Percentiles rank a stretch among this genome's conserved stretches.
phyloP scores from a whole-genome alignment of 768 basidiomycete genomes.

The Russula brevipes region DNA sequence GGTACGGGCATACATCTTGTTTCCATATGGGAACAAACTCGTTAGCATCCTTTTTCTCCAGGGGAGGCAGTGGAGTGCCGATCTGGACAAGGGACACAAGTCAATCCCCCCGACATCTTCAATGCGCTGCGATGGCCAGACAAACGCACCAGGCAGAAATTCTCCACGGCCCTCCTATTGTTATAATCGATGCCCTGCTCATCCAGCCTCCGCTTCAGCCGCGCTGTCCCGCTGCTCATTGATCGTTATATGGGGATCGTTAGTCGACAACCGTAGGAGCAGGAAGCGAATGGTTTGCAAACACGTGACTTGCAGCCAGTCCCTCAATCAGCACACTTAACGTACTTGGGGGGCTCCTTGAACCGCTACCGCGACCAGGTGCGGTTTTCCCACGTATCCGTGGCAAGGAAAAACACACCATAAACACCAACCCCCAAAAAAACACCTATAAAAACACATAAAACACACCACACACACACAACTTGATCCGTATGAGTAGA shows the following conservation, averaged over 20 bases:
- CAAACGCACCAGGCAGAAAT: slow-evolving; percentile 69
- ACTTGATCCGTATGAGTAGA: no score
- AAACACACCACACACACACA: no score
- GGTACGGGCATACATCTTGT: slow-evolving; percentile 65
- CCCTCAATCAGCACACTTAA: no score
- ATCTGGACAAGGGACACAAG: slow-evolving; percentile 48
- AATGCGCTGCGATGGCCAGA: not conserved
- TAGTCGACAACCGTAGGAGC: no score
- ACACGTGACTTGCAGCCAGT: no score
- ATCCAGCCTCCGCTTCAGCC: slow-evolving; percentile 81
- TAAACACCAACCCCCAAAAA: no score
- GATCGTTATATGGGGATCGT: not conserved
- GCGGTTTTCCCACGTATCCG: no score
- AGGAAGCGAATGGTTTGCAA: no score
- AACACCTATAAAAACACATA: no score
- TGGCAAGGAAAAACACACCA: no score
- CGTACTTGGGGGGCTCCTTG: no score
- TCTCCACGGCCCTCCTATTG: slow-evolving; percentile 69
- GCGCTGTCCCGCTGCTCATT: slow-evolving; percentile 40
- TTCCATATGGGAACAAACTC: slow-evolving; percentile 99
- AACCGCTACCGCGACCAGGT: no score
- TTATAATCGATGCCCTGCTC: slow-evolving; percentile 70
- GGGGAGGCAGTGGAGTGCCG: slow-evolving; percentile 88
- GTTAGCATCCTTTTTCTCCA: slow-evolving; percentile 89
- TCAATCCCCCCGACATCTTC: not conserved